A percentile compares a stretch with the other conserved stretches of the same genome.
These are phyloP conservation scores for Chalciporus pseudorubinellus DNA, from an alignment of 768 basidiomycete genomes.

Conservation along the genomic window DNA sequence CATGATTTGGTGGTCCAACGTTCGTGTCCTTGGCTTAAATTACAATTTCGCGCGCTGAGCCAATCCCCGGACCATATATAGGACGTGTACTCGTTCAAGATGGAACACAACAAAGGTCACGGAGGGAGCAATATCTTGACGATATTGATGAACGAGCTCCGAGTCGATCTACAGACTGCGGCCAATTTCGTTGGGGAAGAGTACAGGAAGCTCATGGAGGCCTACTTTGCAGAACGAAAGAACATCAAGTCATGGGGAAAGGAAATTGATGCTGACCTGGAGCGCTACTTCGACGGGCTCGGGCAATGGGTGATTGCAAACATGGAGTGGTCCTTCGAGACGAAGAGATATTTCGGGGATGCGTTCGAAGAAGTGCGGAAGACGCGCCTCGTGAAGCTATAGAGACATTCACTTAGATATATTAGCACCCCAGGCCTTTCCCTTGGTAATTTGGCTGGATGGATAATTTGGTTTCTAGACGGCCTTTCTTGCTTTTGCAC, in stretches of 20 bases:
- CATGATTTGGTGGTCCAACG: slow-evolving; percentile 70
- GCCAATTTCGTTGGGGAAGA: slow-evolving; percentile 54
- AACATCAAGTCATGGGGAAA: slow-evolving; percentile 49
- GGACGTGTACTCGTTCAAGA: slow-evolving; percentile 73
- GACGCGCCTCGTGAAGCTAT: slow-evolving; percentile 37
- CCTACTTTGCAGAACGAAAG: slow-evolving; percentile 45
- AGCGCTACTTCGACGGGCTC: slow-evolving; percentile 52
- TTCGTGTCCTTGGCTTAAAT: slow-evolving; percentile 31
- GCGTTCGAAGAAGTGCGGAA: slow-evolving; percentile 50
- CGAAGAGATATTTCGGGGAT: slow-evolving; percentile 64
- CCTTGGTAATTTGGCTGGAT: background rate
- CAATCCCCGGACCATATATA: slow-evolving; percentile 21
- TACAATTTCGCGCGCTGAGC: background rate
- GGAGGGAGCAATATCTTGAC: slow-evolving; percentile 67
- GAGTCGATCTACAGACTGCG: slow-evolving; percentile 55
- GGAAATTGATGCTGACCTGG: slow-evolving; percentile 49
- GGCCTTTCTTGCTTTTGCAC: slow-evolving; percentile 1
- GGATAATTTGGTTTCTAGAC: background rate
- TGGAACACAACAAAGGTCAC: slow-evolving; percentile 67
- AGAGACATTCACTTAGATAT: background rate
- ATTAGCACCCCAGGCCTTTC: background rate
- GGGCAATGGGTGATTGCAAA: slow-evolving; percentile 64
- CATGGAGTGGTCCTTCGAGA: slow-evolving; percentile 70
- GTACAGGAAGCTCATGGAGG: slow-evolving; percentile 49
- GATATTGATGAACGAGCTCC: slow-evolving; percentile 58